Conservation (phyloP, 192 early-diverging fungal species). For the Coemansia sp. region DNA sequence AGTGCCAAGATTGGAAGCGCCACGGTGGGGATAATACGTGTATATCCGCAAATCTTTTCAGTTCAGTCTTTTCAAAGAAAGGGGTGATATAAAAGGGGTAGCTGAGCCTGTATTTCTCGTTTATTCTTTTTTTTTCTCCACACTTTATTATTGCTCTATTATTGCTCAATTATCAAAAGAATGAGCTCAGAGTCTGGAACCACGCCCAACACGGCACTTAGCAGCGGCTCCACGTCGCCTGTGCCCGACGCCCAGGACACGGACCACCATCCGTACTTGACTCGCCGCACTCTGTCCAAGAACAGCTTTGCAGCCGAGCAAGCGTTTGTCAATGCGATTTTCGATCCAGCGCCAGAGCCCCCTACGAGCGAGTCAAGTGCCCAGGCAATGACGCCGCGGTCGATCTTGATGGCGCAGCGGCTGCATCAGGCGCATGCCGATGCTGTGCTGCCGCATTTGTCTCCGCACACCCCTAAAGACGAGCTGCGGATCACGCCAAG, state of each 20-base stretch:
- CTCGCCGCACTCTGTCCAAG: constrained; percentile 27
- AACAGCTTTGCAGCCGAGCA: constrained; percentile 40
- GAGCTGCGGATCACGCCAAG: no score
- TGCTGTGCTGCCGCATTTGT: constrained; percentile 45
- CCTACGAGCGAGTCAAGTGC: no score
- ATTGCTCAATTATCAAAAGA: neutral
- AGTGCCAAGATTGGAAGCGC: no score
- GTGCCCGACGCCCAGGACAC: neutral
- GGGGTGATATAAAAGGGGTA: no score
- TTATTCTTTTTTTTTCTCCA: no score
- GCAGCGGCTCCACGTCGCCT: constrained; percentile 4
- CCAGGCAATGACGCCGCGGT: constrained; percentile 14
- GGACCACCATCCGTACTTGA: constrained; percentile 20
- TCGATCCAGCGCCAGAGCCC: constrained; percentile 8
- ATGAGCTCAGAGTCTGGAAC: neutral
- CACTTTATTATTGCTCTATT: no score
- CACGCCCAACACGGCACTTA: neutral
- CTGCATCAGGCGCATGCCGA: constrained; percentile 42
- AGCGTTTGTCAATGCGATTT: constrained; percentile 41
- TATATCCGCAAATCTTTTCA: no score
- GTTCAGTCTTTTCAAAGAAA: no score
- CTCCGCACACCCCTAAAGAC: constrained; percentile 15
- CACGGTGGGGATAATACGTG: no score
- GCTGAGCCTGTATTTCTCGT: no score
- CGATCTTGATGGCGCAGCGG: constrained; percentile 50